Base-by-base conservation (phyloP, 176 grass and related monocot genomes). In the Zoysia pacifica region DNA sequence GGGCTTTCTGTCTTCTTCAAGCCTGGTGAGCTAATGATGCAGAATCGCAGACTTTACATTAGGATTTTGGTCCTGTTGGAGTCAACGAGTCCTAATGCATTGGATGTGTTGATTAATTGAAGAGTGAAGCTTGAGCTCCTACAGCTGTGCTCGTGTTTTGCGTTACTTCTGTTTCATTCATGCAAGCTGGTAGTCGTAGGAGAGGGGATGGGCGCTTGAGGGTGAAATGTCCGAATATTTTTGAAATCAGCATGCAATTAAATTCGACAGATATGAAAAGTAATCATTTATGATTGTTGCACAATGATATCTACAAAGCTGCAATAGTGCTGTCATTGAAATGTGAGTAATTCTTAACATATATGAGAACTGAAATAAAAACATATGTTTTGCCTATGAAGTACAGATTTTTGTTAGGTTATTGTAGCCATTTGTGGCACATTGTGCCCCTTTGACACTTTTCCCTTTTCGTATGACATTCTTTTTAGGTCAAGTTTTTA, bases 1-100 rank as follows among this genome's bases (percentile, higher is more conserved):
- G 97, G 97, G 3, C 97, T 99, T 52, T 99, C 97, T 0, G 90
- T 99, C 66, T 99, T 99, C 88, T 99, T 99, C 84, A 93, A 99
- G 84, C 97, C 93, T 47, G 90, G 97, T 99, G 53, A 83, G 82
- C 68, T 72, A 9, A 4, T 70, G 28, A 11, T 36, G 15, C 45
- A 6, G 5, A 79, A 50, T 40, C 5, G 36, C 20, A 40, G 13
- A 11, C 20, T 67, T 69, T 67, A 9, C 2, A 74, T 35, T 6
- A 36, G 3, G 9, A 50, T 1, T 50, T 50, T 3, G 7, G 48
- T 70, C 12, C 4, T 65, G 41, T 11, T 73, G 19, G n/a, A 56
- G 42, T 74, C 60, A 73, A 85, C 49, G 69, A 73, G 10, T 38
- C 67, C 47, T 73, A 42, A 53, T 5, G 13, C 50, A 46, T n/a